These are phyloP conservation scores for Cucurbita maxima DNA, from an alignment of 306 rosid species.

Conservation along the genomic window DNA sequence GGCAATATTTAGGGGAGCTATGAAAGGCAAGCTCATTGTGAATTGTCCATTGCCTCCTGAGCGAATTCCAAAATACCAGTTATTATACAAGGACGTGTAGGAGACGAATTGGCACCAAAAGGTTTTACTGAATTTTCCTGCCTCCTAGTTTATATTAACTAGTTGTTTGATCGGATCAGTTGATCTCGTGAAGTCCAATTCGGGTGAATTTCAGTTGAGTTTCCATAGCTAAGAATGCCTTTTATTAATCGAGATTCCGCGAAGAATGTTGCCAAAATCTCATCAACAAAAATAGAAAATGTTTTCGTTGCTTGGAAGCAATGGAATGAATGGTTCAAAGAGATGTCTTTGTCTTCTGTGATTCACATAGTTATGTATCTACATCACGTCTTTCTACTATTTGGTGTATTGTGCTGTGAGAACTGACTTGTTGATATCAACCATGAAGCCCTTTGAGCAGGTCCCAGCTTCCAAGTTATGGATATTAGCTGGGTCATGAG, in stretches of 20 bases:
- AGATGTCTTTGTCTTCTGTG: neutral
- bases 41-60: conserved; percentile 57
- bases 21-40: conserved; percentile 83
- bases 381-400: neutral
- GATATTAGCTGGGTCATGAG: neutral
- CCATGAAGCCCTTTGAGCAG: neutral
- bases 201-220: neutral
- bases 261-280: neutral
- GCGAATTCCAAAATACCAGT: conserved; percentile 49
- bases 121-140: neutral
- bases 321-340: neutral
- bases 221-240: neutral
- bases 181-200: neutral
- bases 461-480: neutral
- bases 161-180: neutral
- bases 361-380: neutral
- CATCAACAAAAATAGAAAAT: neutral
- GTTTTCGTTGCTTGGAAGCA: neutral
- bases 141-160: neutral
- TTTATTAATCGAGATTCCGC: neutral
- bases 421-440: too few relatives aligned
- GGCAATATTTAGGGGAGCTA: conserved; percentile 77
- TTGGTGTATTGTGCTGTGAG: neutral
- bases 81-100: conserved; percentile 55
- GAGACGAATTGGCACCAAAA: neutral